Evolutionary conservation across 495 filamentous ascomycete species (phyloP), one percentile per base, ranked within the genome.

Genomic region (Podospora didyma): DNA sequence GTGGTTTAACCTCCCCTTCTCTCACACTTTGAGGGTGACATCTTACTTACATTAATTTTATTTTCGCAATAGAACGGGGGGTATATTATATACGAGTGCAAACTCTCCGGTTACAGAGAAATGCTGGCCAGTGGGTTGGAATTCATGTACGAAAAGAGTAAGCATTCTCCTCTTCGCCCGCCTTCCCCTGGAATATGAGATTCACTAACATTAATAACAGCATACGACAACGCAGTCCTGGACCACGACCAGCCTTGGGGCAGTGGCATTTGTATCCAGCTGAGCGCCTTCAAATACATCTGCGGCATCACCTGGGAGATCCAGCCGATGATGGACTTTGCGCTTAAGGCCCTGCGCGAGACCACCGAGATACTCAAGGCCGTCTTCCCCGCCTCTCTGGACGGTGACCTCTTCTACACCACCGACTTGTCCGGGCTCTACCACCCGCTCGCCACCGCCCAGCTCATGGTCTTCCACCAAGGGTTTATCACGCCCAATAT

Each of bases 71-170:
- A 42, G 24, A 28, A 61, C 6, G 59, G 26, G 2, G 47, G 47
- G 2, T 58, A 60, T 28, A 26, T 58, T 31, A 34, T 7, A 7
- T 51, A 62, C 35, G 28, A 58, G 12, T 47, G 49, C 34, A 11
- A 19, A 26, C 7, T 12, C 12, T 58, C 62, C 34, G 12, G 14
- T 7, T 10, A 46, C 31, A 12, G 20, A 3, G 19, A n/a, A 16
- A 53, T 53, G 19, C 42, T 68, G 20, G 50, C n/a, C 5, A 26
- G 45, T 14, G 63, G 49, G 3, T 42, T 70, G 2, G 22, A 54
- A 1, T 70, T 60, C 31, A 66, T 70, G 57, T 70, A 70, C 45
- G 35, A 46, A 28, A 48, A 64, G 24, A 28, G 55, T 60, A 54
- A 50, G 56, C 17, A 21, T 21, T n/a, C 9, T n/a, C 21, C 23